Conservation (phyloP, 805 yeast species). For the Candida alai region DNA sequence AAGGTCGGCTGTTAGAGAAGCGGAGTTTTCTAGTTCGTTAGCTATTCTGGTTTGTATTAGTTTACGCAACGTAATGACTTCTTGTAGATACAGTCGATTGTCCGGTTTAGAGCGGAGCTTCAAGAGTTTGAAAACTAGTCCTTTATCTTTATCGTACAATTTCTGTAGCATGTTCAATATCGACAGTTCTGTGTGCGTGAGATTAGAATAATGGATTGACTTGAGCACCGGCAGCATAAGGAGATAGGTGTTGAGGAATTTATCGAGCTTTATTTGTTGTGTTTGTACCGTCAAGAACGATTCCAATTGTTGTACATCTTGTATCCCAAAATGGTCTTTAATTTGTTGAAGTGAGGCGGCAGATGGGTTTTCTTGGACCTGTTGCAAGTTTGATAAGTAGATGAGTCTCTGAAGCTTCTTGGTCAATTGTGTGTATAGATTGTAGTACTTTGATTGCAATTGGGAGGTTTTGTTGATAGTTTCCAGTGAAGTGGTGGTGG, state of each 20-base stretch:
- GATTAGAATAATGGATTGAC: conserved; percentile 27
- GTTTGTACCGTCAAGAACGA: conserved; percentile 18
- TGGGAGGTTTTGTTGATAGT: conserved; percentile 1
- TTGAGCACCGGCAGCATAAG: conserved; percentile 30
- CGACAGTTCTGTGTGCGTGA: conserved; percentile 25
- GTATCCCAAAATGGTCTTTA: conserved; percentile 8
- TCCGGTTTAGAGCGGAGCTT: too few relatives aligned
- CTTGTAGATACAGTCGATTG: too few relatives aligned
- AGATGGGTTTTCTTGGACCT: conserved; percentile 17
- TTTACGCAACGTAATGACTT: conserved; percentile 3
- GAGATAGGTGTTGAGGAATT: conserved; percentile 22
- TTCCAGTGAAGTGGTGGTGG: conserved; percentile 1
- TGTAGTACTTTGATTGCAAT: conserved; percentile 25
- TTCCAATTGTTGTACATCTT: conserved; percentile 13
- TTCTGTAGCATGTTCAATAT: conserved; percentile 19
- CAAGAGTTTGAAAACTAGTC: conserved; percentile 13
- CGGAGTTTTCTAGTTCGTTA: conserved; percentile 5
- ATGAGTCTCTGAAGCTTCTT: conserved; percentile 24
- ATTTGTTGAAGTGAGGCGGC: conserved; percentile 13
- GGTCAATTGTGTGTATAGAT: conserved; percentile 20
- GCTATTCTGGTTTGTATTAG: conserved; percentile 3
- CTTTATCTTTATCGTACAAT: conserved; percentile 16
- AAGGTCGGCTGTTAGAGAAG: too few relatives aligned
- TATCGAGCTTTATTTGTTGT: conserved; percentile 19
- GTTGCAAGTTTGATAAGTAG: conserved; percentile 23